Evolutionary conservation across 805 yeast species (phyloP).

Genomic region (Saccharomycopsis fermentans): DNA sequence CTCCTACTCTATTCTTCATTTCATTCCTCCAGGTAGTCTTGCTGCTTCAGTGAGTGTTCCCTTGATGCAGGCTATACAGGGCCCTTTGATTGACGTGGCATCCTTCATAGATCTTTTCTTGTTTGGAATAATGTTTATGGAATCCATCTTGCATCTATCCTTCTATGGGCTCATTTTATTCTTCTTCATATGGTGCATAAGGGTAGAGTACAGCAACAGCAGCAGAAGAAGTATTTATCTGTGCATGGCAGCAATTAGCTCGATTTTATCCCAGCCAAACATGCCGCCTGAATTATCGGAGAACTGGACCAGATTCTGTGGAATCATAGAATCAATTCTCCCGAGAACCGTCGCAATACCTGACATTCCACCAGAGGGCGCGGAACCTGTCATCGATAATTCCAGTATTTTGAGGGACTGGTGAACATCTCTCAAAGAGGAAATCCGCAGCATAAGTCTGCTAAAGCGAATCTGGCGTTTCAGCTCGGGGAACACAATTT

Average conservation of each 20-base stretch:
- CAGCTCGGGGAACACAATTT: too few species aligned
- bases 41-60: conserved; percentile 45
- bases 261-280: conserved; percentile 11
- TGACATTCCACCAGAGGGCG: background rate
- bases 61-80: conserved; percentile 49
- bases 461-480: too few species aligned
- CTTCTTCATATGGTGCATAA: conserved; percentile 16
- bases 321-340: background rate
- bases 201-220: conserved; percentile 7
- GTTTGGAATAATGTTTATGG: conserved; percentile 16
- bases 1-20: conserved; percentile 1
- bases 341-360: background rate
- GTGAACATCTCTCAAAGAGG: too few species aligned
- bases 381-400: background rate
- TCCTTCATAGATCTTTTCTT: conserved; percentile 38
- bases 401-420: background rate
- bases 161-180: conserved; percentile 13
- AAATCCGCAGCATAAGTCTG: too few species aligned
- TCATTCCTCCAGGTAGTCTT: conserved; percentile 25
- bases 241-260: background rate
- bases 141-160: conserved; percentile 9
- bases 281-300: conserved; percentile 10
- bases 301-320: conserved; percentile 10
- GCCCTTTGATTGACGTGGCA: conserved; percentile 64
- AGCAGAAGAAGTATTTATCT: conserved; percentile 8